A percentile compares a stretch with the other conserved stretches of the same genome.
Conservation (phyloP, 768 basidiomycete genomes). For the Pleurotus djamor region DNA sequence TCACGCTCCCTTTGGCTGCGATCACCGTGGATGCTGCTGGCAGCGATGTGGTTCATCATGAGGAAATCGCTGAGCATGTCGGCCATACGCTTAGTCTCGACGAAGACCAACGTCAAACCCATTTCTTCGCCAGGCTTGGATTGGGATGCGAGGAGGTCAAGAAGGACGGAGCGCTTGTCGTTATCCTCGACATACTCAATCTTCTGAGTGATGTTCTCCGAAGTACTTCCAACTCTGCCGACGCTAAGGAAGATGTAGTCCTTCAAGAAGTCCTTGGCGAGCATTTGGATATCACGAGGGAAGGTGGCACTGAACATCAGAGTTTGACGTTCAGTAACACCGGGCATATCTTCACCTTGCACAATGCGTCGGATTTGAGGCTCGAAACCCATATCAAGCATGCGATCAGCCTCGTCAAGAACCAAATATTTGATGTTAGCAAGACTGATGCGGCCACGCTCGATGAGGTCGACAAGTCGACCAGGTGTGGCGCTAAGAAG, state of each 20-base stretch:
- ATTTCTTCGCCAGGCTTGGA: slow-evolving; percentile 41
- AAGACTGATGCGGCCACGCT: slow-evolving; percentile 95
- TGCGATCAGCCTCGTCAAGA: slow-evolving; percentile 98
- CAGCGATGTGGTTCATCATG: slow-evolving; percentile 74
- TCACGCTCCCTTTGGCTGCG: slow-evolving; percentile 98
- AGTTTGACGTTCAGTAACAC: slow-evolving; percentile 85
- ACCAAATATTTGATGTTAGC: slow-evolving; percentile 98
- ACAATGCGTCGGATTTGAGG: slow-evolving; percentile 98
- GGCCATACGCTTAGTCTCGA: slow-evolving; percentile 99
- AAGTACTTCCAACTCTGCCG: slow-evolving; percentile 96
- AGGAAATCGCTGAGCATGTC: slow-evolving; percentile 98
- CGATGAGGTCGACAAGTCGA: slow-evolving; percentile 97
- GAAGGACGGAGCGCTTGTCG: slow-evolving; percentile 95
- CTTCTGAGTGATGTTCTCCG: slow-evolving; percentile 99
- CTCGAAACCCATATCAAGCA: slow-evolving; percentile 99
- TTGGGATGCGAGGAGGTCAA: slow-evolving; percentile 89
- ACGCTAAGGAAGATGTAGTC: slow-evolving; percentile 99
- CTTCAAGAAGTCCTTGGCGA: slow-evolving; percentile 94
- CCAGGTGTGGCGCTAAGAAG: slow-evolving; percentile 96
- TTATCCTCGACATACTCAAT: slow-evolving; percentile 97
- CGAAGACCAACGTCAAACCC: slow-evolving; percentile 93
- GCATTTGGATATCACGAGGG: slow-evolving; percentile 97
- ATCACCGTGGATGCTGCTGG: slow-evolving; percentile 98
- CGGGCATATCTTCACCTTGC: slow-evolving; percentile 99
- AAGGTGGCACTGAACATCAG: slow-evolving; percentile 99